Evolutionary conservation across 2,329 filamentous ascomycete genomes (phyloP).

Genomic region (Dendrostoma leiphaemia): DNA sequence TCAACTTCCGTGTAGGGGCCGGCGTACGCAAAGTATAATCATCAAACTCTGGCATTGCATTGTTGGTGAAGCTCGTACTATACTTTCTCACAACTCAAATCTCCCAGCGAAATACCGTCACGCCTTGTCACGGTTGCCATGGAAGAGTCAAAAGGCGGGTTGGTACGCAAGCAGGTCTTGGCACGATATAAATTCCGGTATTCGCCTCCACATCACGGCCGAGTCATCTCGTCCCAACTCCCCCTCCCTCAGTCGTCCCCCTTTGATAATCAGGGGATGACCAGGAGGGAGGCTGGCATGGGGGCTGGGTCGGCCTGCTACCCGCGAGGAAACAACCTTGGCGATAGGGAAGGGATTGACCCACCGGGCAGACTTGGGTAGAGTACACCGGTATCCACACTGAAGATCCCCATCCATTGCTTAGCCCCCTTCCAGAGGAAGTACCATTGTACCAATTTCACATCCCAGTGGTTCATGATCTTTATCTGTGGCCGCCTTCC

Average conservation of each 20-base stretch:
- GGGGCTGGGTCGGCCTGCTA: conserved; percentile 1
- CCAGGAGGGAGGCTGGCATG: conserved; percentile 6
- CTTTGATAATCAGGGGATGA: conserved; percentile 21
- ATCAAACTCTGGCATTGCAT: too few relatives aligned
- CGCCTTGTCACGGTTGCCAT: neutral
- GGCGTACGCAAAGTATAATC: too few relatives aligned
- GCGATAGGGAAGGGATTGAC: too few relatives aligned
- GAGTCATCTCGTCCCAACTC: too few relatives aligned
- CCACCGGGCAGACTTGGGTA: neutral
- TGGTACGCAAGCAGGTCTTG: too few relatives aligned
- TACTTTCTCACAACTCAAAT: conserved; percentile 7
- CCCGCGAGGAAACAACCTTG: conserved; percentile 12
- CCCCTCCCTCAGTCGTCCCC: too few relatives aligned
- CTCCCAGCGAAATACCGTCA: conserved; percentile 4
- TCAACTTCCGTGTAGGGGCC: too few relatives aligned
- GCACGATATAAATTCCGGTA: too few relatives aligned
- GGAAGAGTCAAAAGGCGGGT: too few relatives aligned
- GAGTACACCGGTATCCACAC: neutral
- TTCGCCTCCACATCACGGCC: too few relatives aligned
- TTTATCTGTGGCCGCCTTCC: conserved; percentile 7
- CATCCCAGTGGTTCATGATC: neutral
- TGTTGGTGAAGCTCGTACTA: too few relatives aligned
- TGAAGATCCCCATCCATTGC: neutral
- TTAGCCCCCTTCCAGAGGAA: conserved; percentile 17
- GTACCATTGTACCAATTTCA: too few relatives aligned